Evolutionary conservation across 176 grass and related monocot species (phyloP), one percentile per base, ranked within the genome.

Genomic region (Hsuehochloa calcarea): DNA sequence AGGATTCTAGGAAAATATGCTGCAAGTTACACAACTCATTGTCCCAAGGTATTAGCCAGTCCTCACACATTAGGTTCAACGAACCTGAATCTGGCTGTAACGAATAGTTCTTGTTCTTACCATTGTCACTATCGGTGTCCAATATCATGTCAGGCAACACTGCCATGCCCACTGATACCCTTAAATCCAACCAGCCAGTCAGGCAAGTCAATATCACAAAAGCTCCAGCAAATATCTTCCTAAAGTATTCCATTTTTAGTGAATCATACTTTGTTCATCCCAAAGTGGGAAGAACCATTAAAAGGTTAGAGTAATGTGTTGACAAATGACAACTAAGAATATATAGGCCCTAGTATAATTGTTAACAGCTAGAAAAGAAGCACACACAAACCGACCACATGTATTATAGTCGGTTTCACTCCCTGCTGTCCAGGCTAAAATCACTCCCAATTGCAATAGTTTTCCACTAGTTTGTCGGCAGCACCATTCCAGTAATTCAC

Each of bases 181-280:
- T 38, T 65, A 19, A 55, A 43, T 52, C 34, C 35, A 69, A 79
- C 37, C 17, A 76, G 76, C 43, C 16, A 85, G 34, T 44, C 19
- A 56, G 16, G 15, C 10, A 77, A 43, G 23, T 20, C 16, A 68
- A 26, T 44, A 39, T 10, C 67, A 85, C 23, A 16, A 34, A 54
- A 56, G 13, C 60, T 66, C 15, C 47, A 85, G 34, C 8, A 58
- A 77, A 41, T 58, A 85, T 19, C 47, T 52, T 84, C 58, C n/a
- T 43, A 55, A 58, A 29, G 16, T 2, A 68, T n/a, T 51, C 31
- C 51, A 23, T 43, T 61, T 89, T 61, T 41, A 71, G 47, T 65
- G 8, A 65, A 84, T 68, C 19, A 61, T 14, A 54, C 1, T 54
- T 85, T 1, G 8, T 20, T 26, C 43, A 89, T 15, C 62, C 68